These are phyloP conservation scores for Pythium coloratum DNA, from an alignment of 352 stramenopile species.

Conservation along the genomic window DNA sequence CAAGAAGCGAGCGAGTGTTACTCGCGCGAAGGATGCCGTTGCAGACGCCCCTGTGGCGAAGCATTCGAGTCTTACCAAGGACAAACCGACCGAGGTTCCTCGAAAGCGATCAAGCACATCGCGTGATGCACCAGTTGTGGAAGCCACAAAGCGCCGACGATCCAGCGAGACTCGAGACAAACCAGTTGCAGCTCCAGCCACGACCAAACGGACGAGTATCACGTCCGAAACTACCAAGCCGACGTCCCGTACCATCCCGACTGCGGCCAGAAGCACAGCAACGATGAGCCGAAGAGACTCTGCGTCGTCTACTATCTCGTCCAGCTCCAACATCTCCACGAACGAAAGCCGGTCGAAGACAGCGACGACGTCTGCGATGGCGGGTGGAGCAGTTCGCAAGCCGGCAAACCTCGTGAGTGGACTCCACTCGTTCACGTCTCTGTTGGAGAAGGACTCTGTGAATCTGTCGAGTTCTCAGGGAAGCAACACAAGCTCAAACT, in stretches of 20 bases:
- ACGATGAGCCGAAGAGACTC: conserved; percentile 36
- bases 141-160: conserved; percentile 14
- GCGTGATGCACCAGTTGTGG: not conserved
- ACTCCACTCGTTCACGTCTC: conserved; percentile 70
- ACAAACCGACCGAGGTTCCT: conserved; percentile 4
- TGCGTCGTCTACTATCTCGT: conserved; percentile 55
- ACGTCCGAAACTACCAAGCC: not conserved
- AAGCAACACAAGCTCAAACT: conserved; percentile 28
- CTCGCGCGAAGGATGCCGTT: conserved; percentile 10
- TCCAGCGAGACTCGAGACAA: conserved; percentile 14
- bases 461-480: conserved; percentile 28
- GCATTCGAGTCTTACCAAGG: conserved; percentile 17
- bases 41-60: conserved; percentile 6
- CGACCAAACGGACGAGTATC: conserved; percentile 3
- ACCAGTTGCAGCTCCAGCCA: not conserved
- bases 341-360: conserved; percentile 15
- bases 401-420: conserved; percentile 69
- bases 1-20: conserved; percentile 22
- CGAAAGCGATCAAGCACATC: conserved; percentile 20
- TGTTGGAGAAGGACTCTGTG: conserved; percentile 55
- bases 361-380: not conserved
- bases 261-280: conserved; percentile 25
- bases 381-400: conserved; percentile 31
- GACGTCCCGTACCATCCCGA: not conserved
- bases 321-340: conserved; percentile 41